Conservation (phyloP, 352 stramenopile genomes). For the Pythium periplocum region DNA sequence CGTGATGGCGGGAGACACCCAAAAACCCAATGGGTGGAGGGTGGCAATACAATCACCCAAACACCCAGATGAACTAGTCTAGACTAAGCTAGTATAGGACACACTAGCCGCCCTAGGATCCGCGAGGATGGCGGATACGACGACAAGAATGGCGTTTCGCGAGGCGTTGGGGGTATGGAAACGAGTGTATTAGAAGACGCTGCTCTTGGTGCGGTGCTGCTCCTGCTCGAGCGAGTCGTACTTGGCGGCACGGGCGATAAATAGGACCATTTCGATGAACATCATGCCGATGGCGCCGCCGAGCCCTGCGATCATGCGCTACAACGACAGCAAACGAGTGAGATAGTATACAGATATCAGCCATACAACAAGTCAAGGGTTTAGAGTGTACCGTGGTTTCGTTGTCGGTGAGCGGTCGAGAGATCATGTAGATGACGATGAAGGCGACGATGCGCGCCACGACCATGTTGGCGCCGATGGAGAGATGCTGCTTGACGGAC, state of each 20-base stretch:
- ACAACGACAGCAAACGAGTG: neutral
- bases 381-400: slow-evolving; percentile 58
- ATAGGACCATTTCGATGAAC: slow-evolving; percentile 86
- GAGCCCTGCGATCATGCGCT: slow-evolving; percentile 65
- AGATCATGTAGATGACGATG: slow-evolving; percentile 73
- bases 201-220: slow-evolving; percentile 3
- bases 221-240: slow-evolving; percentile 46
- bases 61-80: slow-evolving; percentile 1
- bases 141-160: no score
- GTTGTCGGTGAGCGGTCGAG: slow-evolving; percentile 54
- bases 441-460: slow-evolving; percentile 77
- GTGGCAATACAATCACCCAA: neutral
- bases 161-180: no score
- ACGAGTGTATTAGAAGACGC: neutral
- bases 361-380: neutral
- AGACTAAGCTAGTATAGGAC: neutral
- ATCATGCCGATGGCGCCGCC: slow-evolving; percentile 80
- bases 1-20: neutral
- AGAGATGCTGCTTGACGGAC: slow-evolving; percentile 71
- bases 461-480: slow-evolving; percentile 83
- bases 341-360: neutral
- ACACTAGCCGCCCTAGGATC: neutral
- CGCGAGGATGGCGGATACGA: no score
- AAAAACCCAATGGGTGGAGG: slow-evolving; percentile 10
- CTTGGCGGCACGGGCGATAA: slow-evolving; percentile 71